Evolutionary conservation across 768 basidiomycete genomes (phyloP).

Genomic region (Mycena venus): DNA sequence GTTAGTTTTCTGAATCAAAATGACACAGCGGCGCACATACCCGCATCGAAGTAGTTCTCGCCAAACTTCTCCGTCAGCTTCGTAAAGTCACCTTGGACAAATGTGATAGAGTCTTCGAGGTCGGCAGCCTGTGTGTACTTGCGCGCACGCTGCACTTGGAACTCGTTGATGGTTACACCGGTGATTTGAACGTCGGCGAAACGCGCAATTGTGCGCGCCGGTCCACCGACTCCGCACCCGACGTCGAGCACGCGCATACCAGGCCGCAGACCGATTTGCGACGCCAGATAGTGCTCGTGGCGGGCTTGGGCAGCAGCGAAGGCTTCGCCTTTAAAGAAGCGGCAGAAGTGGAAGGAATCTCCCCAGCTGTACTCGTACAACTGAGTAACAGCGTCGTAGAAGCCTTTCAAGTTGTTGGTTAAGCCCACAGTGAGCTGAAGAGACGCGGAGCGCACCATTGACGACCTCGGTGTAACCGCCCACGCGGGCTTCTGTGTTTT

Average conservation of each 20-base stretch:
- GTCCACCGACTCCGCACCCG: conserved; percentile 98
- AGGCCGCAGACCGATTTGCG: conserved; percentile 85
- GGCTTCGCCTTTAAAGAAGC: conserved; percentile 93
- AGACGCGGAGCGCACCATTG: conserved; percentile 72
- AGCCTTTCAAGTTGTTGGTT: conserved; percentile 64
- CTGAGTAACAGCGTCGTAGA: conserved; percentile 97
- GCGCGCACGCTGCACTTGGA: conserved; percentile 89
- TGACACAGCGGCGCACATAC: conserved; percentile 60
- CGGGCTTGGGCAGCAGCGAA: conserved; percentile 85
- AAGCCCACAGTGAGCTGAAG: too few relatives aligned
- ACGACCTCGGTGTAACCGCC: conserved; percentile 93
- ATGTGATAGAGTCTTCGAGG: conserved; percentile 82
- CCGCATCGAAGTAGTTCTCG: conserved; percentile 93
- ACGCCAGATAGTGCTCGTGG: conserved; percentile 97
- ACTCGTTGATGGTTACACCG: conserved; percentile 96
- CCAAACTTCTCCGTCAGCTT: conserved; percentile 93
- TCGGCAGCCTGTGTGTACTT: conserved; percentile 85
- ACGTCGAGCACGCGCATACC: conserved; percentile 98
- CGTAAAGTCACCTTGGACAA: conserved; percentile 97
- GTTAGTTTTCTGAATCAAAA: background rate
- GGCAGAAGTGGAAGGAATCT: conserved; percentile 95
- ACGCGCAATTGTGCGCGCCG: conserved; percentile 95
- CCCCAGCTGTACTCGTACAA: conserved; percentile 97
- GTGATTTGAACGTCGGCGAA: conserved; percentile 90
- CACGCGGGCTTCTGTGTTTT: conserved; percentile 79